These are phyloP conservation scores for Eutrema salsugineum DNA, from an alignment of 441 rosid genomes.

Conservation along the genomic window DNA sequence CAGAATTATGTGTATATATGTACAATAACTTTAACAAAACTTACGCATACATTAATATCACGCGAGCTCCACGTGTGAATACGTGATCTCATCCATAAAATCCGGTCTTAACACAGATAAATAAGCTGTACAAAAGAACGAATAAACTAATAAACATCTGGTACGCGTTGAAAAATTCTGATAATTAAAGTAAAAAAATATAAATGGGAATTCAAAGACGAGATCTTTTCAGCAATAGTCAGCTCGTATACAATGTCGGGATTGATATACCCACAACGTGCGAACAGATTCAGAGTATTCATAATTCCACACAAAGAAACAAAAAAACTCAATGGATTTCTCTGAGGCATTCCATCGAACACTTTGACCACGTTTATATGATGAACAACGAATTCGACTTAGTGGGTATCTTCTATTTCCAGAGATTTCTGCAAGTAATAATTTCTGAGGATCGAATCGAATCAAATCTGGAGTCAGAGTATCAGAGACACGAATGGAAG, in stretches of 20 bases:
- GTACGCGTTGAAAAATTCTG: neutral
- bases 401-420: neutral
- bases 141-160: neutral
- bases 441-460: neutral
- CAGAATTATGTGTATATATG: neutral
- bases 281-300: neutral
- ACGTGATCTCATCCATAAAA: conserved; percentile 9
- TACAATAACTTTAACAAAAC: neutral
- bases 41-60: neutral
- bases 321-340: neutral
- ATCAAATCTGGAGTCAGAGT: neutral
- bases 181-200: neutral
- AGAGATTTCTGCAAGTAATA: neutral
- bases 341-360: conserved; percentile 18
- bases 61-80: conserved; percentile 17
- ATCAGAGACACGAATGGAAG: neutral
- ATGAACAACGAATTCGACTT: neutral
- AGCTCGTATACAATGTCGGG: neutral
- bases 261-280: neutral
- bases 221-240: conserved; percentile 1
- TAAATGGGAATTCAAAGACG: neutral
- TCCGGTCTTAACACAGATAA: conserved; percentile 8
- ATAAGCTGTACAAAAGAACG: neutral
- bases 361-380: neutral
- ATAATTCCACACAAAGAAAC: neutral